These are phyloP conservation scores for Stentor coeruleus DNA, from an alignment of 73 alveolate genomes.

Conservation along the genomic window DNA sequence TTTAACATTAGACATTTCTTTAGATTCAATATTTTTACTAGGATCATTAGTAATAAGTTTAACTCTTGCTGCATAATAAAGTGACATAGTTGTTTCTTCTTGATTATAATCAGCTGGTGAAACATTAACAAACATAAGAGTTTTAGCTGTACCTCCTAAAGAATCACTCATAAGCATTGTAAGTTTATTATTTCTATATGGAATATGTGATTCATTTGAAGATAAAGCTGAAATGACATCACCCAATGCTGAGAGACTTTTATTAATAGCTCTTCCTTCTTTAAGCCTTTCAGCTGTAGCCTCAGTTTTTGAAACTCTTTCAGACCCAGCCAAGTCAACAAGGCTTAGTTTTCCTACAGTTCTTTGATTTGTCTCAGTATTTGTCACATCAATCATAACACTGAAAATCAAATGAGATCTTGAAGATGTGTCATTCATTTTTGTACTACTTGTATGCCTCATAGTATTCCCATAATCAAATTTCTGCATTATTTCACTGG, in stretches of 20 bases:
- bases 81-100: conserved; percentile 52
- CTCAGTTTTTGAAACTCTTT: conserved; percentile 60
- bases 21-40: conserved; percentile 34
- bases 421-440: conserved; percentile 65
- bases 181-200: conserved; percentile 79
- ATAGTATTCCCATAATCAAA: conserved; percentile 44
- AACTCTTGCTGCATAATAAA: conserved; percentile 36
- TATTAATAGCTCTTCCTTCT: conserved; percentile 74
- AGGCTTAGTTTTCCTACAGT: conserved; percentile 90
- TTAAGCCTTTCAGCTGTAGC: conserved; percentile 72
- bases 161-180: conserved; percentile 79
- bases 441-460: conserved; percentile 54
- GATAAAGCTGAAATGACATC: conserved; percentile 46
- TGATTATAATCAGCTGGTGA: conserved; percentile 77
- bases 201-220: conserved; percentile 44
- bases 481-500: conserved; percentile 7
- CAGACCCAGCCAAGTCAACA: conserved; percentile 84
- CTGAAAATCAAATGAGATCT: conserved; percentile 71
- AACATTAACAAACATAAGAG: conserved; percentile 91
- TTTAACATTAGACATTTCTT: conserved; percentile 30
- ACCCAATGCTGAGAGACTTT: conserved; percentile 51
- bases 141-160: conserved; percentile 94
- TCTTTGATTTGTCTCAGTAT: conserved; percentile 74
- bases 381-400: conserved; percentile 41
- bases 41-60: conserved; percentile 40